These are phyloP conservation scores for Syzygium jambos DNA, from an alignment of 345 rosid genomes.

Conservation along the genomic window DNA sequence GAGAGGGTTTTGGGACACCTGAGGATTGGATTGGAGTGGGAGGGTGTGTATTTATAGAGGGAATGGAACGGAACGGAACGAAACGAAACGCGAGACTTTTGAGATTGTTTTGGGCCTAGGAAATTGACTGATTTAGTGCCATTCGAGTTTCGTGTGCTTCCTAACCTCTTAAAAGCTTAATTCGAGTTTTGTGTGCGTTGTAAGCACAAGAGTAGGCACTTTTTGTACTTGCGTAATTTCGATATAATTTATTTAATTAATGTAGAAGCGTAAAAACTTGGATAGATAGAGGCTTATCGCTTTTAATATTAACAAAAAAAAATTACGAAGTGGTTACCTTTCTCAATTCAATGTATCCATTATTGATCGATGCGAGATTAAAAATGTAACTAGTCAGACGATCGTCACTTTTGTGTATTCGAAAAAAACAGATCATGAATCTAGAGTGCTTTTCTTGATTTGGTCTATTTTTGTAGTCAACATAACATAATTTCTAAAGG, in stretches of 20 bases:
- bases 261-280: neutral
- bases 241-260: neutral
- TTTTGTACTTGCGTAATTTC: neutral
- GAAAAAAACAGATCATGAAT: neutral
- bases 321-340: neutral
- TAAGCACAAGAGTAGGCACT: neutral
- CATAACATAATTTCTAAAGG: neutral
- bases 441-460: fast-evolving
- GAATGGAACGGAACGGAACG: neutral
- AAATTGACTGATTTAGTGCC: neutral
- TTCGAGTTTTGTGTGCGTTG: neutral
- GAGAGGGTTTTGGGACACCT: neutral
- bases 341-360: neutral
- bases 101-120: neutral
- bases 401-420: neutral
- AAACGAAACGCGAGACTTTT: neutral
- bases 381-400: neutral
- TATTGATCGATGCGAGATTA: neutral
- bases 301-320: no score
- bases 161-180: neutral
- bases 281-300: no score
- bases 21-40: neutral
- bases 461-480: neutral
- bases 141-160: neutral
- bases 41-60: neutral